Base-by-base conservation (phyloP, 371 early-diverging fungal species). In the Mortierella polycephala region DNA sequence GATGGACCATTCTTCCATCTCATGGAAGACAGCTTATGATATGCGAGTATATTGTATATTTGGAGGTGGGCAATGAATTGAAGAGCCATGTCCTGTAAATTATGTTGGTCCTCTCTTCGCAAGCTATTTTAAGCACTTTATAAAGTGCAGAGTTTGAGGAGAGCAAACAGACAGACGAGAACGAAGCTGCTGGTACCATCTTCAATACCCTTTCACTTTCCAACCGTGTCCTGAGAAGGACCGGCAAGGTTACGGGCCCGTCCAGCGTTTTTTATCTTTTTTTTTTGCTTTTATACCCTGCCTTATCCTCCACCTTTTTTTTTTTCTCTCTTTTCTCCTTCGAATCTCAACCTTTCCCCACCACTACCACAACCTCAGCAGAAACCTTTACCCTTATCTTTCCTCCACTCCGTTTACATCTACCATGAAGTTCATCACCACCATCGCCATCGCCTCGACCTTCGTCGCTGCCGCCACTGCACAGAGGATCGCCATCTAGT, bases 391-490 rank as follows among this genome's bases (percentile, higher is more conserved):
- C 30, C 30, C 30, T 5, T 16, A 7, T 14, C 39, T 41, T 7
- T 41, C 16, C 42, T 16, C 11, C 57, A 50, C 62, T 44, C 14
- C 12, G 4, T 14, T 12, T 13, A 18, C 52, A 20, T 50, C 55
- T 6, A 37, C 63, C 44, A 63, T 63, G 63, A 63, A 63, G 55
- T 63, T 63, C 63, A 21, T 45, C 46, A 12, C 63, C 21, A 45
- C 63, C 55, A 13, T 63, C 55, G 63, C 63, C 42, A 45, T 55
- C 51, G 63, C 55, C 63, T 52, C 63, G 20, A 21, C 55, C 30
- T 37, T 45, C 46, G 46, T 20, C 30, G 63, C 55, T 63, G 49
- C 50, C 39, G 41, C 63, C 63, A 53, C 42, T 42, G 63, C 63
- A 21, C 63, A 63, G 63, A n/a, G 40, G 20, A 14, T 63, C 55